A percentile compares a stretch with the other conserved stretches of the same genome.
Evolutionary conservation across 805 yeast species (phyloP).

Genomic region (Saturnispora quitensis): DNA sequence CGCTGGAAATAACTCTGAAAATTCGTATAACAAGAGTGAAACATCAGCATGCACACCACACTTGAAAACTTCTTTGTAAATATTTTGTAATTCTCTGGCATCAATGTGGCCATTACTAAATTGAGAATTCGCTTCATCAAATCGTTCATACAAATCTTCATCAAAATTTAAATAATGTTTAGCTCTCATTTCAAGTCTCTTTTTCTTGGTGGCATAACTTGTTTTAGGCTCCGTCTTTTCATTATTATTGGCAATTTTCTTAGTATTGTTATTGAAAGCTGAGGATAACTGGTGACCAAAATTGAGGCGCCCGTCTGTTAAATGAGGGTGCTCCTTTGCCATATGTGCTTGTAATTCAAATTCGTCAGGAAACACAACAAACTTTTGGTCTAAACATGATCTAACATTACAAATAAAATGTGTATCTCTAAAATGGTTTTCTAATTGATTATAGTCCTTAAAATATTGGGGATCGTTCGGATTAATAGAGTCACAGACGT

Average conservation of each 20-base stretch:
- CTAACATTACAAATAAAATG: slow-evolving; percentile 77
- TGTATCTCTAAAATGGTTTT: slow-evolving; percentile 58
- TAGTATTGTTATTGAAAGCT: slow-evolving; percentile 13
- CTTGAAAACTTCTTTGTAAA: slow-evolving; percentile 42
- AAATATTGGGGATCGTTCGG: slow-evolving; percentile 63
- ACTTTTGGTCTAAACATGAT: slow-evolving; percentile 76
- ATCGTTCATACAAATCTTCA: slow-evolving; percentile 35
- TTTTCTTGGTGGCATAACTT: slow-evolving; percentile 39
- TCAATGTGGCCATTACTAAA: slow-evolving; percentile 39
- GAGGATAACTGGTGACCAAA: slow-evolving; percentile 34
- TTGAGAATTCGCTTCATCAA: slow-evolving; percentile 38
- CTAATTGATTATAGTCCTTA: slow-evolving; percentile 64
- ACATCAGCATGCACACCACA: slow-evolving; percentile 37
- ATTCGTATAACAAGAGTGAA: slow-evolving; percentile 48
- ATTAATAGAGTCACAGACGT: slow-evolving; percentile 70
- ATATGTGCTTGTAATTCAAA: slow-evolving; percentile 83
- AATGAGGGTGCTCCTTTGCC: slow-evolving; percentile 55
- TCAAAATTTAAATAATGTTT: slow-evolving; percentile 63
- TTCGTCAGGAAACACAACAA: slow-evolving; percentile 85
- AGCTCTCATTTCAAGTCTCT: slow-evolving; percentile 77
- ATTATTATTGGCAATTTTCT: slow-evolving; percentile 2
- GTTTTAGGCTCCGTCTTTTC: slow-evolving; percentile 24
- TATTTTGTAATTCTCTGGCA: slow-evolving; percentile 37
- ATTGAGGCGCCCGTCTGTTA: slow-evolving; percentile 40
- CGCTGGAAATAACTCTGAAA: slow-evolving; percentile 45